Evolutionary conservation across 768 basidiomycete species (phyloP), one percentile per base, ranked within the genome.

Genomic region (Pleurotus ostreatus): DNA sequence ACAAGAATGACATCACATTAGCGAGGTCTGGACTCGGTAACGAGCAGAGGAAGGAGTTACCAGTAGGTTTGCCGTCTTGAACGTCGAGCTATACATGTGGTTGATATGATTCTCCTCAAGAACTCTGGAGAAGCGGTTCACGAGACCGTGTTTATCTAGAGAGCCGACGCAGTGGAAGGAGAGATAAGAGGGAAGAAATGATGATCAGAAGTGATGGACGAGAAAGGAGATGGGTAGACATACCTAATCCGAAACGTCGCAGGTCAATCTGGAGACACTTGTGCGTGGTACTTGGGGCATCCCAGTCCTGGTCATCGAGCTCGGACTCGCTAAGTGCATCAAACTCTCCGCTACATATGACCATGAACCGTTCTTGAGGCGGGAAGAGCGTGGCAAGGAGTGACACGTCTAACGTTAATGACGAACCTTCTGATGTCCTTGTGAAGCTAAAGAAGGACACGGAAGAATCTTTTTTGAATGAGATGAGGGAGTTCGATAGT

Each of bases 21-120:
- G 18, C 41, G 18, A 41, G 20, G 38, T 41, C 43, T 39, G 43
- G 41, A 38, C 49, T 13, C 58, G 47, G 12, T 41, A 45, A 44
- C 34, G 40, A 38, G 44, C 2, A 46, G 43, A 16, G 20, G 46
- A 44, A 55, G 43, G 53, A 64, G 73, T 59, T 62, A 91, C 88
- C 62, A 91, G 73, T 30, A 92, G 68, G 68, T 92, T 92, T 55
- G 89, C 89, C 5, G 86, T 88, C 71, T 88, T 88, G 66, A 83
- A 86, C n/a, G 89, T 90, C 44, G 88, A 89, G 56, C 84, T 87
- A 65, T 91, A 92, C 81, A 92, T 86, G 65, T 90, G 88, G 70
- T 90, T 88, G 65, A 92, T 85, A 9, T 82, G 81, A 62, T 86
- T 85, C 60, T 81, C 77, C 56, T 87, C 85, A 11, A 92, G 79